These are phyloP conservation scores for Kurtzmaniella quercitrusa DNA, from an alignment of 1,139 yeast species.

Conservation along the genomic window DNA sequence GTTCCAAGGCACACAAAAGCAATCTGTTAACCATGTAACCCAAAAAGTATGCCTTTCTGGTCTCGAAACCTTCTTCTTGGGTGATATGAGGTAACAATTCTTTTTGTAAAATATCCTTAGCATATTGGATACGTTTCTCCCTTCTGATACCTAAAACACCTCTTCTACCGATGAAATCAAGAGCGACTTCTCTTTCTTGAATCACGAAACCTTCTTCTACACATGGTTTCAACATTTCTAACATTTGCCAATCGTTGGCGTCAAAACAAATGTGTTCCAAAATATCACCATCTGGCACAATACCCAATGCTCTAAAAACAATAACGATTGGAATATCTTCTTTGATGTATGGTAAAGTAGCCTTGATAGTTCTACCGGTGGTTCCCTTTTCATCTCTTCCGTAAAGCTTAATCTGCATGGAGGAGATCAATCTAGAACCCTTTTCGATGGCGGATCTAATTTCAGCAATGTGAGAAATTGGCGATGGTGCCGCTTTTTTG, in stretches of 20 bases:
- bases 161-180: slow-evolving; percentile 97
- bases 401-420: slow-evolving; percentile 88
- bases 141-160: slow-evolving; percentile 93
- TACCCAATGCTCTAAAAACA: slow-evolving; percentile 96
- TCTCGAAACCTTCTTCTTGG: slow-evolving; percentile 94
- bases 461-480: slow-evolving; percentile 94
- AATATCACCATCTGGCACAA: slow-evolving; percentile 98
- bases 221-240: slow-evolving; percentile 98
- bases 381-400: slow-evolving; percentile 79
- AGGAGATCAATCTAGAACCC: slow-evolving; percentile 91
- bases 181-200: slow-evolving; percentile 96
- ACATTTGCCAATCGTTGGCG: slow-evolving; percentile 98
- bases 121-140: slow-evolving; percentile 97
- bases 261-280: slow-evolving; percentile 97
- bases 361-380: slow-evolving; percentile 80
- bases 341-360: slow-evolving; percentile 92
- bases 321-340: slow-evolving; percentile 96
- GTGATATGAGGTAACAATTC: slow-evolving; percentile 96
- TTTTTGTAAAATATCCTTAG: slow-evolving; percentile 91
- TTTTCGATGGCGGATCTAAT: slow-evolving; percentile 95
- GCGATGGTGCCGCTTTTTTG: slow-evolving; percentile 96
- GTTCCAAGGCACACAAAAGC: slow-evolving; percentile 89
- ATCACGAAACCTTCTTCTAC: slow-evolving; percentile 98
- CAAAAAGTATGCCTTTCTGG: slow-evolving; percentile 92
- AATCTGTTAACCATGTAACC: slow-evolving; percentile 98